These are phyloP conservation scores for Monosporozyma servazzii DNA, from an alignment of 805 yeast species.

Conservation along the genomic window DNA sequence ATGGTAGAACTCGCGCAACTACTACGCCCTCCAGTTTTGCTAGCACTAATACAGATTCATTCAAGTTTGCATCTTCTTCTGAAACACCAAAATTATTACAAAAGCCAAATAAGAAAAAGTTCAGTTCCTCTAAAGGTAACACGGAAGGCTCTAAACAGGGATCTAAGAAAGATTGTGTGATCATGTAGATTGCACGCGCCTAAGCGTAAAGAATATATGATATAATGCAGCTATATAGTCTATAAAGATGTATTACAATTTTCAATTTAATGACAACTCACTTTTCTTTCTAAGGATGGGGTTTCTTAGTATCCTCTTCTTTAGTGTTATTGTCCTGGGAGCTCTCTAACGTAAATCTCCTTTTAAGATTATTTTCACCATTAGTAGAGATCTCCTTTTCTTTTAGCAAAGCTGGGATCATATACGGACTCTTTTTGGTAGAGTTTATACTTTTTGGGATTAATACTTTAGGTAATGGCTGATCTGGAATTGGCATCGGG, in stretches of 20 bases:
- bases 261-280: background rate
- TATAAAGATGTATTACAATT: background rate
- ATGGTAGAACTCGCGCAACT: background rate
- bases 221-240: slow-evolving; percentile 7
- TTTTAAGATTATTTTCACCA: slow-evolving; percentile 14
- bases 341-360: slow-evolving; percentile 14
- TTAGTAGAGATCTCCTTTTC: background rate
- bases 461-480: slow-evolving; percentile 20
- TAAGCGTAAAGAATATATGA: slow-evolving; percentile 5
- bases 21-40: background rate
- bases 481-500: slow-evolving; percentile 25
- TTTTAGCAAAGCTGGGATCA: slow-evolving; percentile 6
- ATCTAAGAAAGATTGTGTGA: slow-evolving; percentile 9
- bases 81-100: slow-evolving; percentile 1
- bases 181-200: slow-evolving; percentile 7
- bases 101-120: background rate
- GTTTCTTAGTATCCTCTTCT: slow-evolving; percentile 2
- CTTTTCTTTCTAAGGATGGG: background rate
- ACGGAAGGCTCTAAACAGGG: background rate
- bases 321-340: background rate
- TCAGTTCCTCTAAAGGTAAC: background rate
- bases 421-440: slow-evolving; percentile 11
- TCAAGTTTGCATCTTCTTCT: slow-evolving; percentile 1
- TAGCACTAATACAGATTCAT: background rate
- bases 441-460: slow-evolving; percentile 23